Conservation (phyloP, 169 alveolate genomes). For the Cryptosporidium canis region DNA sequence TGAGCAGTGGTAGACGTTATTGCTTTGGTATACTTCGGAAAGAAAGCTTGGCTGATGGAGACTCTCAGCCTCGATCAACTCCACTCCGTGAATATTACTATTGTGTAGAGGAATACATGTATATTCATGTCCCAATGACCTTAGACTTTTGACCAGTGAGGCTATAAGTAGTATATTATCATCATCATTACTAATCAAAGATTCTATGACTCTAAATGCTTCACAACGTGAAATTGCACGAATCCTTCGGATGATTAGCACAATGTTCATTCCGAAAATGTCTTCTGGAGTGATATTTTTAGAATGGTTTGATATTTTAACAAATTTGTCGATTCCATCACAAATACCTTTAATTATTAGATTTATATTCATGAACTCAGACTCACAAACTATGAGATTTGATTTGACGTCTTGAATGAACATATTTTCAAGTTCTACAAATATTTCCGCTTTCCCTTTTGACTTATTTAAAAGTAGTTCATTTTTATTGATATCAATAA, state of each 20-base stretch:
- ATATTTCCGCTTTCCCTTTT: neutral
- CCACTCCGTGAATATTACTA: neutral
- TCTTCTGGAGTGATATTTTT: neutral
- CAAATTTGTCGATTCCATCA: slow-evolving; percentile 13
- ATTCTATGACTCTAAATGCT: neutral
- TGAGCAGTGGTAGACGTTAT: neutral
- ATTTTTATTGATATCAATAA: slow-evolving; percentile 2
- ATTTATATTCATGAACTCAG: neutral
- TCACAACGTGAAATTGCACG: slow-evolving; percentile 43
- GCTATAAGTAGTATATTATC: neutral
- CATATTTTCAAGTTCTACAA: neutral
- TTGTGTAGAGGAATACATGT: neutral
- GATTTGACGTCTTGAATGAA: neutral
- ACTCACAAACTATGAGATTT: neutral
- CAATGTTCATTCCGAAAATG: neutral
- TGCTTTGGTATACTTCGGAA: neutral
- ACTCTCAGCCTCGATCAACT: neutral
- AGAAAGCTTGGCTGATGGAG: neutral
- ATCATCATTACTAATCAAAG: neutral
- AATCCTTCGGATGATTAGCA: neutral
- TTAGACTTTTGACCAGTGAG: neutral
- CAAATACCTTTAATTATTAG: slow-evolving; percentile 10
- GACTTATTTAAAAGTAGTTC: neutral
- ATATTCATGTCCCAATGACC: slow-evolving; percentile 23
- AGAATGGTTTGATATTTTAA: slow-evolving; percentile 1